Evolutionary conservation across 225 moss, liverwort and hornwort genomes (phyloP), one percentile per base, ranked within the genome.

Genomic region (Sphagnum contortum): DNA sequence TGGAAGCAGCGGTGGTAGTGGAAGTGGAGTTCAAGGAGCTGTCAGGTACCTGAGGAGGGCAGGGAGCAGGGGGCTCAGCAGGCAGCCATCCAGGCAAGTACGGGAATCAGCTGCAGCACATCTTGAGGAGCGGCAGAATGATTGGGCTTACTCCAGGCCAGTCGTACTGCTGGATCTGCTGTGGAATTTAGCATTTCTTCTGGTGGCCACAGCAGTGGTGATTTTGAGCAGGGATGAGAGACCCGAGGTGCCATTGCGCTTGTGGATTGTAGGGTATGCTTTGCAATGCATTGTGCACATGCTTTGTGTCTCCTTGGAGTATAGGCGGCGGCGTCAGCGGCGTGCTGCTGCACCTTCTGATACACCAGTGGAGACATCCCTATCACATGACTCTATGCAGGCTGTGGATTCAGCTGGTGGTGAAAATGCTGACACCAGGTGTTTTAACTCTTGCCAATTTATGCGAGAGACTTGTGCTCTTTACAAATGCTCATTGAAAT

Each of bases 91-190:
- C 65, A 98, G 92, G 96, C 85, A 92, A 56, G 96, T 98, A 69
- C 87, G 96, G 49, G 96, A 98, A 79, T 89, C 93, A 48, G 96
- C 96, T 0, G 96, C 96, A 59, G 96, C 92, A 76, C 96, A 98
- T 85, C 77, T 98, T 69, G 96, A 98, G 75, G 93, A 93, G 62
- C 81, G 96, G 66, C 96, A 98, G 70, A 98, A 92, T 57, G 96
- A 98, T 69, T 98, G 96, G 96, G 96, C 96, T 5, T 98, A 98
- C 66, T 98, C 96, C 10, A 85, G 88, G 64, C 96, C 96, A 2
- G 96, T 98, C 8, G 96, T 98, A 48, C 90, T 98, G 51, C 79
- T 98, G 76, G 96, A 98, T 82, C 80, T 98, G 58, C 90, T 98
- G 65, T 98, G 96, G 96, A 98, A 98, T 68, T 65, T 98, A 61